Conservation (phyloP, 1,284 basidiomycete species). For the Acaromyces ingoldii region DNA sequence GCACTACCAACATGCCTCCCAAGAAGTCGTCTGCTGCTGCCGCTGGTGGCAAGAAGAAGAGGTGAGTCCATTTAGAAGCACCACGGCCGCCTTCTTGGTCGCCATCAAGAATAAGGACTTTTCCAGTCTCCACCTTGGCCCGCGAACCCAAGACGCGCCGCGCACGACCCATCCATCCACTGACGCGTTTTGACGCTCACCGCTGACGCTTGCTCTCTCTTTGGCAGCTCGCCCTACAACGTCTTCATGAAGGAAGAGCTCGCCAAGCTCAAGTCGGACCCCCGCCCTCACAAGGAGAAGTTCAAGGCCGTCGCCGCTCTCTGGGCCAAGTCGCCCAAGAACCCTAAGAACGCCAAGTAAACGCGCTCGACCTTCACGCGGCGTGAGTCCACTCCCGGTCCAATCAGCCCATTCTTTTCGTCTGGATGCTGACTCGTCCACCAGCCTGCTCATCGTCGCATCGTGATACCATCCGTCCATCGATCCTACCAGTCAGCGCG, state of each 20-base stretch:
- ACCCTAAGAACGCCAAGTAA: constrained; percentile 7
- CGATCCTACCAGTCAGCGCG: background rate
- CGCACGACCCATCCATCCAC: background rate
- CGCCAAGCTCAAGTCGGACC: constrained; percentile 5
- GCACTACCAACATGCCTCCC: constrained; percentile 1
- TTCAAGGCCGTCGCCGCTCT: constrained; percentile 3
- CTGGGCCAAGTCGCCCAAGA: constrained; percentile 5
- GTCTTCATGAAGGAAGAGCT: constrained; percentile 8
- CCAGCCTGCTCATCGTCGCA: background rate
- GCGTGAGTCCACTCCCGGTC: no score
- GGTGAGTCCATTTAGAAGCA: constrained; percentile 8
- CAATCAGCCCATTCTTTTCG: background rate
- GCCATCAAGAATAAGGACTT: background rate
- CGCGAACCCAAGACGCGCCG: background rate
- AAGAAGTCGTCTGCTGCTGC: constrained; percentile 4
- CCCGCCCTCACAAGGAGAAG: constrained; percentile 8
- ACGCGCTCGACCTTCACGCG: background rate
- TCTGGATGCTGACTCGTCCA: background rate
- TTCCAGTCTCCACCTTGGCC: background rate
- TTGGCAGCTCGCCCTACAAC: constrained; percentile 7
- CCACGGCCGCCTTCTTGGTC: background rate
- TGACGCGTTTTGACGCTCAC: background rate
- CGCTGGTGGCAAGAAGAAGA: constrained; percentile 5
- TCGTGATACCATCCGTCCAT: background rate
- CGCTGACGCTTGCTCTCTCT: background rate